A percentile compares a stretch with the other conserved stretches of the same genome.
Conservation (phyloP, 1,284 basidiomycete genomes). For the Filobasidium uniguttulatum region DNA sequence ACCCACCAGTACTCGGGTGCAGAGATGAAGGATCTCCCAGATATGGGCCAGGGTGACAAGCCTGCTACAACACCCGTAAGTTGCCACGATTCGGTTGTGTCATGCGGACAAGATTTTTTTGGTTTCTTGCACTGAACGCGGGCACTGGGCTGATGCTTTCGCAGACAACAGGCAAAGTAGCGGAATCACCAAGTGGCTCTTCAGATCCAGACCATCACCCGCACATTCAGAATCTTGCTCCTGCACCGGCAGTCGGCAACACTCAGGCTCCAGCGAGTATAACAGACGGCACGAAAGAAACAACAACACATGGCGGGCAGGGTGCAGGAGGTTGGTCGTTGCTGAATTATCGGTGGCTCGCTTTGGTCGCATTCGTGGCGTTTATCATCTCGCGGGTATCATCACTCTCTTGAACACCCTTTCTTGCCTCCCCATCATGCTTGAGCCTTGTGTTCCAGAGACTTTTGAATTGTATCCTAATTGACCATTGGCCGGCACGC, state of each 20-base stretch:
- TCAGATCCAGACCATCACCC: background rate
- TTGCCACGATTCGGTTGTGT: background rate
- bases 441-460: background rate
- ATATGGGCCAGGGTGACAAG: slow-evolving; percentile 51
- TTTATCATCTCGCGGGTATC: slow-evolving; percentile 14
- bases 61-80: slow-evolving; percentile 3
- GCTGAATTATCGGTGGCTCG: slow-evolving; percentile 10
- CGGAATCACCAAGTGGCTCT: background rate
- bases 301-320: background rate
- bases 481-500: background rate
- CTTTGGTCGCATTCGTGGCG: slow-evolving; percentile 12
- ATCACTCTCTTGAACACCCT: background rate
- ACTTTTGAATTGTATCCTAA: background rate
- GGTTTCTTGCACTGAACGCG: background rate
- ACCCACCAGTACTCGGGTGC: slow-evolving; percentile 51
- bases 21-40: slow-evolving; percentile 57
- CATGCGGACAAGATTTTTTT: slow-evolving; percentile 2
- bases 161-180: background rate
- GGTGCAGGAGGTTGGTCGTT: slow-evolving; percentile 6
- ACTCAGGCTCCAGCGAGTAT: no score
- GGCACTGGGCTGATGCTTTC: background rate
- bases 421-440: background rate
- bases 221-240: background rate
- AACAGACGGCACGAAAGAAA: background rate
- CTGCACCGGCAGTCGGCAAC: background rate